These are phyloP conservation scores for Penicillium sp. DNA, from an alignment of 2,329 filamentous ascomycete genomes.

Conservation along the genomic window DNA sequence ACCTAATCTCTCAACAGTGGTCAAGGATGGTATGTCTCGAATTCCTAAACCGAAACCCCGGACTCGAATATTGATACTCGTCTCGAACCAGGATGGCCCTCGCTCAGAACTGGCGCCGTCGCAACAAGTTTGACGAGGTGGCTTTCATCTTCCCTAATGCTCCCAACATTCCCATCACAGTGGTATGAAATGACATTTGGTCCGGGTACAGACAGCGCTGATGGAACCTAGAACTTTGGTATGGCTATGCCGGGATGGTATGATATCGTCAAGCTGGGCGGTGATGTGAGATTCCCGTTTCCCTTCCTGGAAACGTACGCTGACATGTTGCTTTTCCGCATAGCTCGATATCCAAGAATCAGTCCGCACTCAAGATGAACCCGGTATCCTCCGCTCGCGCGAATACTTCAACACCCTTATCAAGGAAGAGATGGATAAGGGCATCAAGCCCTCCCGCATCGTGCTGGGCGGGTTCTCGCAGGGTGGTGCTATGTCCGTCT, in stretches of 20 bases:
- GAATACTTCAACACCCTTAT: constrained; percentile 78
- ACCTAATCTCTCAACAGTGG: constrained; percentile 38
- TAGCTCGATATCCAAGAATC: constrained; percentile 46
- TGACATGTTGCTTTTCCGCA: background rate
- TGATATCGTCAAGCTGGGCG: constrained; percentile 48
- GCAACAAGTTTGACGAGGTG: constrained; percentile 80
- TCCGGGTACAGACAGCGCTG: background rate
- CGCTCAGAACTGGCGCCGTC: constrained; percentile 82
- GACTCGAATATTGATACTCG: background rate
- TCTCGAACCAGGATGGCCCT: constrained; percentile 60
- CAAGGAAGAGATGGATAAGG: constrained; percentile 74
- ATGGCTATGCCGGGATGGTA: constrained; percentile 74
- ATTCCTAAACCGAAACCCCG: background rate
- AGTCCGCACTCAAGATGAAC: constrained; percentile 52
- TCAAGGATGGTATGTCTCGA: constrained; percentile 44
- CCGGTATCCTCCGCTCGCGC: constrained; percentile 71
- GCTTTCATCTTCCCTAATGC: constrained; percentile 95
- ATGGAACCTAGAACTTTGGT: constrained; percentile 63
- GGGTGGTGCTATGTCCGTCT: constrained; percentile 82
- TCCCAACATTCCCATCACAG: constrained; percentile 80
- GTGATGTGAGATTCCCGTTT: constrained; percentile 35
- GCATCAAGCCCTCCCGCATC: constrained; percentile 79
- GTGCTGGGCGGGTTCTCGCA: constrained; percentile 69
- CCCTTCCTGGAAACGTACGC: background rate
- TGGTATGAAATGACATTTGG: constrained; percentile 52